These are phyloP conservation scores for Pseudonectria foliicola DNA, from an alignment of 2,329 filamentous ascomycete genomes.

Conservation along the genomic window DNA sequence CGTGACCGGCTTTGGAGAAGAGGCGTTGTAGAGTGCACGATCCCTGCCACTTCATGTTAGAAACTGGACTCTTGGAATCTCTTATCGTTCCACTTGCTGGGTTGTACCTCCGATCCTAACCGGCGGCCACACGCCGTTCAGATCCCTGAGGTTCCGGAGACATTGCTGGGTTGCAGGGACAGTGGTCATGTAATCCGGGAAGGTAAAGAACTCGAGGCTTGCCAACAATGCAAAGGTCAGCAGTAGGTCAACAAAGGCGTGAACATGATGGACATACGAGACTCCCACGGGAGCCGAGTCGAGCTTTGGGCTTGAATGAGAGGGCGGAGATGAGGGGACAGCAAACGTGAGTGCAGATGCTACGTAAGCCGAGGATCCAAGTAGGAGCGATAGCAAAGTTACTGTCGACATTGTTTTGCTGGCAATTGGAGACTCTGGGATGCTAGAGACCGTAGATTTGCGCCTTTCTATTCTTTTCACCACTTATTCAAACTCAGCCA, in stretches of 20 bases:
- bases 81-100: slow-evolving; percentile 24
- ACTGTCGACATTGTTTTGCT: too few species aligned
- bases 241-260: background rate
- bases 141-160: slow-evolving; percentile 41
- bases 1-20: slow-evolving; percentile 37
- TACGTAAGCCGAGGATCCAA: background rate
- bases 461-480: too few species aligned
- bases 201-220: slow-evolving; percentile 50
- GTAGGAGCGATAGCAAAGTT: too few species aligned
- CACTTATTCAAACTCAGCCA: too few species aligned
- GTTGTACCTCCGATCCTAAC: slow-evolving; percentile 53
- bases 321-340: slow-evolving; percentile 27
- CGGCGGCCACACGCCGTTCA: slow-evolving; percentile 45
- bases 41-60: slow-evolving; percentile 23
- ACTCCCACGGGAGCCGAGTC: slow-evolving; percentile 37
- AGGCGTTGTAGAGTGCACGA: slow-evolving; percentile 43
- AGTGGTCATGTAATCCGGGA: slow-evolving; percentile 46
- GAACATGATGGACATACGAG: slow-evolving; percentile 28
- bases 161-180: slow-evolving; percentile 44
- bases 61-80: too few species aligned
- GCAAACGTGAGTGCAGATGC: slow-evolving; percentile 26
- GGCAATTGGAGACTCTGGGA: too few species aligned
- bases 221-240: background rate
- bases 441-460: too few species aligned
- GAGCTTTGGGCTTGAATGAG: slow-evolving; percentile 24